These are phyloP conservation scores for Yamadazyma dushanensis DNA, from an alignment of 1,139 yeast species.

Conservation along the genomic window DNA sequence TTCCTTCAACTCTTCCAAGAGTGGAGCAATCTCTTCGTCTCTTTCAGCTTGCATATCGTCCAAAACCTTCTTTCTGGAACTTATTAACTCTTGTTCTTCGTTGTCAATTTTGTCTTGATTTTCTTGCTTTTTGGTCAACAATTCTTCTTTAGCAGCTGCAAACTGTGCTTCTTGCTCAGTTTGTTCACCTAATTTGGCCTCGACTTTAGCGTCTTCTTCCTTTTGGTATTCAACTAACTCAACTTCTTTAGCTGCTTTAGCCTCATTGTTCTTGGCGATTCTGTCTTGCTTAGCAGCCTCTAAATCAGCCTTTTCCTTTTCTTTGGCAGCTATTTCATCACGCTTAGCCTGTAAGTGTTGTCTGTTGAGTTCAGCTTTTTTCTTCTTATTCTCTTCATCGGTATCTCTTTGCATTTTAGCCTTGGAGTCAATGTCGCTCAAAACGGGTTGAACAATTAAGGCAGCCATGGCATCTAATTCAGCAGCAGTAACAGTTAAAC, in stretches of 20 bases:
- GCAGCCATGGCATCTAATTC: slow-evolving; percentile 86
- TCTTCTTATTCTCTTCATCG: slow-evolving; percentile 42
- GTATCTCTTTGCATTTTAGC: slow-evolving; percentile 70
- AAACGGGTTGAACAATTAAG: slow-evolving; percentile 80
- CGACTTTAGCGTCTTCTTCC: slow-evolving; percentile 39
- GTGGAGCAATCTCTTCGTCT: slow-evolving; percentile 43
- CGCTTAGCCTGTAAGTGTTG: slow-evolving; percentile 49
- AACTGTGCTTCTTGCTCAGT: slow-evolving; percentile 32
- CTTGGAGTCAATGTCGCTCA: slow-evolving; percentile 69
- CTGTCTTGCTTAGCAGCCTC: slow-evolving; percentile 43
- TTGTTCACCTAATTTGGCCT: slow-evolving; percentile 35
- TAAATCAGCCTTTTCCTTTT: slow-evolving; percentile 40
- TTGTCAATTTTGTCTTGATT: slow-evolving; percentile 42
- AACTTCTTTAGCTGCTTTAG: slow-evolving; percentile 40
- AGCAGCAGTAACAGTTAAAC: slow-evolving; percentile 69
- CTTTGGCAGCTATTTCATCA: slow-evolving; percentile 50
- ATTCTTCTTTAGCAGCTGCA: slow-evolving; percentile 38
- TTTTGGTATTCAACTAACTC: slow-evolving; percentile 33
- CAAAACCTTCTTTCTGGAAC: slow-evolving; percentile 43
- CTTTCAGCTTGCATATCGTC: slow-evolving; percentile 46
- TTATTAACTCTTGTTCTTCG: slow-evolving; percentile 44
- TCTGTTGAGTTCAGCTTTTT: slow-evolving; percentile 34
- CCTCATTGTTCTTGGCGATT: slow-evolving; percentile 37
- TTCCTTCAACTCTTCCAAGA: slow-evolving; percentile 39
- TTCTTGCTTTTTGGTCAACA: slow-evolving; percentile 38